phyloP scores from a whole-genome alignment of 2,329 filamentous ascomycete species.

The Sporothrix pseudoabietina region DNA sequence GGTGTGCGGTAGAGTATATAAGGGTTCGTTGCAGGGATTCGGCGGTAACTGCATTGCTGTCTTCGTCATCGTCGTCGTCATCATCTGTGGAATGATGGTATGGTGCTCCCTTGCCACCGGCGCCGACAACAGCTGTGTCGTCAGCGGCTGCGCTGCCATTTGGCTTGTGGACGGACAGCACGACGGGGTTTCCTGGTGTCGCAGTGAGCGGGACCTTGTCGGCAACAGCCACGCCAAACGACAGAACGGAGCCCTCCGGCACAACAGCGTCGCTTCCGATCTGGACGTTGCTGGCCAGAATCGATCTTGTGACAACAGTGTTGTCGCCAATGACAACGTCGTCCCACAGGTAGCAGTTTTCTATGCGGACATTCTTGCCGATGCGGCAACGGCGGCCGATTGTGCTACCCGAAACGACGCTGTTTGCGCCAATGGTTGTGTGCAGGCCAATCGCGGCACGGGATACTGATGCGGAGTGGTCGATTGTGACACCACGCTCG shows the following conservation, averaged over 20 bases:
- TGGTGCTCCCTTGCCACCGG: conserved; percentile 53
- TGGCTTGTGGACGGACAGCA: conserved; percentile 44
- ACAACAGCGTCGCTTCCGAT: conserved; percentile 73
- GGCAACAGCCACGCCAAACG: conserved; percentile 72
- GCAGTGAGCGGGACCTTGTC: conserved; percentile 50
- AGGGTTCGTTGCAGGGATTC: conserved; percentile 57
- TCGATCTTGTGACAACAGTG: conserved; percentile 67
- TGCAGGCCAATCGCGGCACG: conserved; percentile 76
- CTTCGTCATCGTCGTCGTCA: conserved; percentile 52
- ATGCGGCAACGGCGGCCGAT: conserved; percentile 85
- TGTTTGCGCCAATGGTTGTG: conserved; percentile 73
- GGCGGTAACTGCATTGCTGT: conserved; percentile 45
- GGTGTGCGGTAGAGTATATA: conserved; percentile 55
- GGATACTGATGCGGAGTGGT: conserved; percentile 69
- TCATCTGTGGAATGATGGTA: conserved; percentile 42
- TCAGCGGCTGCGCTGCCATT: conserved; percentile 45
- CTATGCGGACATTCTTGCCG: conserved; percentile 77
- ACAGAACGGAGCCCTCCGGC: conserved; percentile 73
- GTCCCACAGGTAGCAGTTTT: conserved; percentile 87
- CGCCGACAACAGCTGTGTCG: conserved; percentile 53
- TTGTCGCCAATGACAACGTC: conserved; percentile 76
- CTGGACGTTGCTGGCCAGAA: conserved; percentile 72
- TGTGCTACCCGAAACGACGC: conserved; percentile 71
- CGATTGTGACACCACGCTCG: conserved; percentile 75
- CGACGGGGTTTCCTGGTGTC: conserved; percentile 41